Base-by-base conservation (phyloP, 1,284 basidiomycete species). In the Clitocybe nebularis region DNA sequence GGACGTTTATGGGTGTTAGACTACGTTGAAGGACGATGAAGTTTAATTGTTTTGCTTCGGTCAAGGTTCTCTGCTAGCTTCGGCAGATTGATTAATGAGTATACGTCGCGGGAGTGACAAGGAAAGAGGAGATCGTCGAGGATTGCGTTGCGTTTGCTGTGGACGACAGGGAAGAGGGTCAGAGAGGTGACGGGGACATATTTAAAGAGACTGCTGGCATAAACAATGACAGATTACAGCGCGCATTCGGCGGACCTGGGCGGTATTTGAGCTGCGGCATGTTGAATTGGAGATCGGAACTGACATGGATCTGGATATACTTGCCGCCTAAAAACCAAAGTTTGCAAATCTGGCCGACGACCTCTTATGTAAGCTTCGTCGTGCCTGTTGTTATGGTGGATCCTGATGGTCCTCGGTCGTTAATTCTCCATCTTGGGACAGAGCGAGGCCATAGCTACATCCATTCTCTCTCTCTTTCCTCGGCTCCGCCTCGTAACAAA, bases 71-170 rank as follows among this genome's bases (percentile, higher is more conserved):
- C 44, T 50, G 43, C 20, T 13, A 13, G 37, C 22, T 39, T 45
- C 37, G 26, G 44, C 28, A 24, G 41, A 33, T 32, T 50, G 46
- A 48, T 49, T 49, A 49, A 57, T 49, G 32, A 48, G n/a, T n/a
- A 38, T 51, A 52, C 54, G 47, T 55, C 46, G 52, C 54, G 52
- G 52, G 46, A 52, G 48, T 41, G 47, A 40, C 29, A 37, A 44
- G 38, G 39, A 52, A 55, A 52, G 50, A 39, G n/a, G n/a, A 34
- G 41, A 48, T 45, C 45, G 39, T 44, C 44, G 41, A 43, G 39
- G 25, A 39, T 23, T 23, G 26, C 25, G 11, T 9, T 29, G 25
- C 38, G 21, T 33, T 13, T 29, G 24, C 30, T 32, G 22, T 24
- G 25, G 21, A 19, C 35, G 20, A 23, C 26, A 25, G 23, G 41